Evolutionary conservation across 2,329 filamentous ascomycete genomes (phyloP).

Genomic region (Exophiala alcalophila): DNA sequence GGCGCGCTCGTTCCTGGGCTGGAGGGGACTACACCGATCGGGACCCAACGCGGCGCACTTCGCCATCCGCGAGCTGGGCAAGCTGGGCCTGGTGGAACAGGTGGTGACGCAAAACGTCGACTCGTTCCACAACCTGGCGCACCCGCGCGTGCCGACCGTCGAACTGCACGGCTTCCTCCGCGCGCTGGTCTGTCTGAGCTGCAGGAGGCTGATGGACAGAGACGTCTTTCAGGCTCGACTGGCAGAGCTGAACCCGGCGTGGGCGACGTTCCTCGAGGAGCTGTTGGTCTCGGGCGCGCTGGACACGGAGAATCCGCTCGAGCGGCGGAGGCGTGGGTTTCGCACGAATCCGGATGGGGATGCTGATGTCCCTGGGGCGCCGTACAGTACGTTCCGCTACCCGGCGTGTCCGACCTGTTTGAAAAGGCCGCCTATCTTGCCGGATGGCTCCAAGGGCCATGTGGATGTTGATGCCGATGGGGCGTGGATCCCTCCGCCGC

Average conservation of each 20-base stretch:
- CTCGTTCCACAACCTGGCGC: slow-evolving; percentile 79
- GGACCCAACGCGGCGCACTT: slow-evolving; percentile 75
- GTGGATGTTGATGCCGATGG: slow-evolving; percentile 77
- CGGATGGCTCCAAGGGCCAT: slow-evolving; percentile 54
- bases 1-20: slow-evolving; percentile 91
- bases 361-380: slow-evolving; percentile 80
- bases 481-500: slow-evolving; percentile 58
- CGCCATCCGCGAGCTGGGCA: slow-evolving; percentile 69
- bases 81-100: slow-evolving; percentile 67
- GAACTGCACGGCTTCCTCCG: slow-evolving; percentile 92
- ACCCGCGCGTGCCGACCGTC: slow-evolving; percentile 70
- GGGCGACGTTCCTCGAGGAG: slow-evolving; percentile 72
- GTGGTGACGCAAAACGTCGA: slow-evolving; percentile 98
- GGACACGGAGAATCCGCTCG: slow-evolving; percentile 70
- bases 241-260: slow-evolving; percentile 76
- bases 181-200: slow-evolving; percentile 75
- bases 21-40: slow-evolving; percentile 77
- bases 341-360: slow-evolving; percentile 92
- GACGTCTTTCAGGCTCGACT: slow-evolving; percentile 73
- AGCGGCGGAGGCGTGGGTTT: slow-evolving; percentile 66
- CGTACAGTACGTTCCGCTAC: slow-evolving; percentile 87
- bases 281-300: slow-evolving; percentile 72
- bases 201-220: slow-evolving; percentile 67
- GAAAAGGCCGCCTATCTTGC: slow-evolving; percentile 55
- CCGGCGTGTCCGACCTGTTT: slow-evolving; percentile 83